Base-by-base conservation (phyloP, 257 asterid genomes). In the Paraleonurus japonicus region DNA sequence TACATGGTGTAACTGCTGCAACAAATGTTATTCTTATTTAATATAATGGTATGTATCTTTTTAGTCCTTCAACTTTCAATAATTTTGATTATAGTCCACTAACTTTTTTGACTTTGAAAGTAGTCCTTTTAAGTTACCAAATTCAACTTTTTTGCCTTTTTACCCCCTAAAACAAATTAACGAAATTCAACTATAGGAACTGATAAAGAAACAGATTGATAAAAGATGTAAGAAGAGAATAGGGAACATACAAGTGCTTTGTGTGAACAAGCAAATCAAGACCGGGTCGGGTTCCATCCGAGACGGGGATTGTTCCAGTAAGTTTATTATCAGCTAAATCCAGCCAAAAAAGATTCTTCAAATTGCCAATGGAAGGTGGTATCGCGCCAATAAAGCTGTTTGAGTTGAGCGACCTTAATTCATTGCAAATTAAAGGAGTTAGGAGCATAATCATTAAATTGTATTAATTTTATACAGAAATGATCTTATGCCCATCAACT, bases 271-370 rank as follows among this genome's bases (percentile, higher is more conserved):
- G 97, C 96, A 77, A 79, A 76, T 95, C 99, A 64, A 95, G 98
- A 23, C 99, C 99, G 27, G 96, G 90, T 7, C 67, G 11, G 53
- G 47, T 77, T 62, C 84, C 90, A 66, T 35, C 57, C 17, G 96
- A 95, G 74, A 92, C 88, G 0, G 99, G 99, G 80, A 95, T 81
- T 8, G 78, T 48, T 62, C 99, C 99, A 15, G 69, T 84, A 7
- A 94, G 90, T 66, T 1, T 76, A 74, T 92, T 94, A 75, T 94
- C 96, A 22, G 98, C 97, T 60, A 94, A 70, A 79, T 94, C 99
- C 60, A 94, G 88, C 99, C 95, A 88, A 70, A 23, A 65, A 39
- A 94, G 96, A 3, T 77, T 69, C 27, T 53, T 30, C 39, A 94
- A 75, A 8, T 39, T 47, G 50, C 99, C 99, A 27, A 91, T 55